Conservation (phyloP, 2,329 filamentous ascomycete species). For the Colletotrichum sp. region DNA sequence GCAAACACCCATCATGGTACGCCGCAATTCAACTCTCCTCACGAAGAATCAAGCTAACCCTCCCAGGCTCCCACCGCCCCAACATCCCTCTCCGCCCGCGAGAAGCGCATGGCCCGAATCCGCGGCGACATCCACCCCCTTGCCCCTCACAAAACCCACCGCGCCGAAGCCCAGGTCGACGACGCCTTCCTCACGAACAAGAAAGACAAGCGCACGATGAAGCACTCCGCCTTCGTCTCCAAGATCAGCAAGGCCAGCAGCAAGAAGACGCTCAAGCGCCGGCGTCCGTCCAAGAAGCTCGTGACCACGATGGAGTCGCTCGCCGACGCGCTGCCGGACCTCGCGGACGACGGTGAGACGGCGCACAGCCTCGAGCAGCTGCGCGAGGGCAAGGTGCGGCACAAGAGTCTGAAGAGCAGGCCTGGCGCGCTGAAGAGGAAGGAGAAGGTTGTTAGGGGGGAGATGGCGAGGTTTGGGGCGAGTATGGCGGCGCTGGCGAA, state of each 20-base stretch:
- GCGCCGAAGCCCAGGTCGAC: slow-evolving; percentile 53
- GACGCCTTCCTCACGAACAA: slow-evolving; percentile 75
- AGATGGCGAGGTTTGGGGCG: slow-evolving; percentile 83
- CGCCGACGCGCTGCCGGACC: slow-evolving; percentile 78
- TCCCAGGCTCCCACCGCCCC: slow-evolving; percentile 35
- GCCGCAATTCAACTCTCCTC: accelerated
- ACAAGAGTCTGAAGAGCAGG: slow-evolving; percentile 75
- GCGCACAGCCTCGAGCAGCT: slow-evolving; percentile 47
- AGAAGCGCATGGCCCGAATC: slow-evolving; percentile 58
- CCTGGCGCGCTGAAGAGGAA: slow-evolving; percentile 85
- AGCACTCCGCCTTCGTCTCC: slow-evolving; percentile 79
- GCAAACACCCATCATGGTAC: not conserved
- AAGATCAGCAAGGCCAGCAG: slow-evolving; percentile 60
- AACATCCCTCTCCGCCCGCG: slow-evolving; percentile 62
- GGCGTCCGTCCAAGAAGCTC: slow-evolving; percentile 79
- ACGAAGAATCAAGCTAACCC: not conserved
- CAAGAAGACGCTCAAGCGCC: slow-evolving; percentile 63
- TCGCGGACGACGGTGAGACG: slow-evolving; percentile 57
- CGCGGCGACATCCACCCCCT: slow-evolving; percentile 54
- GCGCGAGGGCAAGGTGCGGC: slow-evolving; percentile 68
- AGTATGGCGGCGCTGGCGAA: slow-evolving; percentile 78
- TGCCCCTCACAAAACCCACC: slow-evolving; percentile 57
- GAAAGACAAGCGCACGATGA: slow-evolving; percentile 82
- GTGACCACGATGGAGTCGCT: slow-evolving; percentile 76
- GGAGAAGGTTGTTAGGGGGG: slow-evolving; percentile 77